These are phyloP conservation scores for Phaeotremella fagi DNA, from an alignment of 768 basidiomycete genomes.

Conservation along the genomic window DNA sequence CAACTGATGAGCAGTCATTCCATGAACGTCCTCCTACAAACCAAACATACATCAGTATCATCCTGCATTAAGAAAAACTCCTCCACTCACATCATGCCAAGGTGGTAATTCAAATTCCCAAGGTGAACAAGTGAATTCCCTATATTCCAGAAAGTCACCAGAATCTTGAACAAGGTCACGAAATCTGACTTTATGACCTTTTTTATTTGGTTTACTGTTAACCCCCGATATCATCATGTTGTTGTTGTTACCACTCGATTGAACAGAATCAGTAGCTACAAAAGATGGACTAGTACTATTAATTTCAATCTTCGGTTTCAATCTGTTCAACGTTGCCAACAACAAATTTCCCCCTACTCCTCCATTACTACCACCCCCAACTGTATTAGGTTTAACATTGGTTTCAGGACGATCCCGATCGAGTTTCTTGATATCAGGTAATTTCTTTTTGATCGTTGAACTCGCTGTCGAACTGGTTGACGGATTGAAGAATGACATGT, in stretches of 20 bases:
- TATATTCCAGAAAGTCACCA: constrained; percentile 19
- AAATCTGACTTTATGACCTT: constrained; percentile 29
- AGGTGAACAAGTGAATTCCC: constrained; percentile 24
- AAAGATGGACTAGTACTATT: no score
- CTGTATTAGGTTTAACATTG: neutral
- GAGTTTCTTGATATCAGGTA: constrained; percentile 19
- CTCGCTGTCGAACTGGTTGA: neutral
- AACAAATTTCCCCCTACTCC: neutral
- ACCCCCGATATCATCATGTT: constrained; percentile 6
- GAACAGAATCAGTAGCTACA: no score
- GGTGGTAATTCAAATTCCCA: constrained; percentile 28
- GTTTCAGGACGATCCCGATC: neutral
- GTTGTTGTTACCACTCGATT: no score
- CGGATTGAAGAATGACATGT: constrained; percentile 21
- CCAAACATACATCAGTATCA: neutral
- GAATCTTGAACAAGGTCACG: constrained; percentile 23
- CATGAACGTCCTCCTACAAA: constrained; percentile 16
- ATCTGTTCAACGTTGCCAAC: neutral
- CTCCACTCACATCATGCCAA: constrained; percentile 22
- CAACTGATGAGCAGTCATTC: constrained; percentile 18
- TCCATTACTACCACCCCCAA: neutral
- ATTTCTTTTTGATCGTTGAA: neutral
- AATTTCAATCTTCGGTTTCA: no score
- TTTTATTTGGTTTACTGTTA: constrained; percentile 18
- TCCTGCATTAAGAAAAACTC: neutral